Evolutionary conservation across 192 early-diverging fungal genomes (phyloP).

Genomic region (Umbelopsis sp.): DNA sequence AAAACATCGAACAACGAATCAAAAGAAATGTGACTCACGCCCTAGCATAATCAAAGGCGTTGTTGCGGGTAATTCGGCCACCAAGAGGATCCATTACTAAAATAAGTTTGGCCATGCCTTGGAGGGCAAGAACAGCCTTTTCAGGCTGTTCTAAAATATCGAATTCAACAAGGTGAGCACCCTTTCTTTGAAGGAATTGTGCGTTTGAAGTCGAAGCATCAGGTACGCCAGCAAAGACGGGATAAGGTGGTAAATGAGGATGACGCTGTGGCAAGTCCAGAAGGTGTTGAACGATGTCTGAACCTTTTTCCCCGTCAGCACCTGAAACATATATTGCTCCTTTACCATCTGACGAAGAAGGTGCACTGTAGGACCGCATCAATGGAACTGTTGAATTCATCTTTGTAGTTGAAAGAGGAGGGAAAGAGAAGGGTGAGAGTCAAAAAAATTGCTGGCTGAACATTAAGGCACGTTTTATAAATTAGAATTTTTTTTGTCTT

Average conservation of each 20-base stretch:
- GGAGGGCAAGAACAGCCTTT: conserved; percentile 24
- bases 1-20: background rate
- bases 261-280: conserved; percentile 30
- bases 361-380: conserved; percentile 6
- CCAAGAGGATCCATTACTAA: conserved; percentile 42
- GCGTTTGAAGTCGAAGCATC: conserved; percentile 29
- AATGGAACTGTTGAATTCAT: background rate
- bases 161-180: conserved; percentile 31
- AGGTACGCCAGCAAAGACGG: conserved; percentile 36
- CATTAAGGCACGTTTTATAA: background rate
- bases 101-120: conserved; percentile 36
- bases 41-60: conserved; percentile 31
- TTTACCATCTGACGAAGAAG: conserved; percentile 26
- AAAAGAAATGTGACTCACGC: conserved; percentile 25
- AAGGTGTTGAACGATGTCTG: conserved; percentile 36
- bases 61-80: conserved; percentile 31
- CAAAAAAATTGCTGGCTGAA: background rate
- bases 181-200: conserved; percentile 20
- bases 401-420: background rate
- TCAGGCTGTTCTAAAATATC: conserved; percentile 29
- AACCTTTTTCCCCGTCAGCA: conserved; percentile 42
- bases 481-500: background rate
- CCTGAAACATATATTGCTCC: conserved; percentile 43
- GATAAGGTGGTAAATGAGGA: conserved; percentile 25
- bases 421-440: background rate